These are phyloP conservation scores for Haplosporangium sp. DNA, from an alignment of 371 early-diverging fungal species.

Conservation along the genomic window DNA sequence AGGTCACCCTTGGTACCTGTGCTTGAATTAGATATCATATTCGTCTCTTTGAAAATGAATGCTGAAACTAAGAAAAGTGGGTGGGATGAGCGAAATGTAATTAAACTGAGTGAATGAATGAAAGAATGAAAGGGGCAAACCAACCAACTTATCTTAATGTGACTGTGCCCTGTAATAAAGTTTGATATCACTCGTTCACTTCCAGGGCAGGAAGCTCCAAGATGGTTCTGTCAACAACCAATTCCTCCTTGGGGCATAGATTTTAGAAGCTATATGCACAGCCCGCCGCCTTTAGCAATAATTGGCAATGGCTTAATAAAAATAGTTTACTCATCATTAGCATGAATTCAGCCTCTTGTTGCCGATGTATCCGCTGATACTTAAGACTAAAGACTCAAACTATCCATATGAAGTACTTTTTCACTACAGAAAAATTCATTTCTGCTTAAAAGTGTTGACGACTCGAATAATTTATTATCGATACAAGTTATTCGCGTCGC, in stretches of 20 bases:
- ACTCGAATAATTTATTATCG: not conserved
- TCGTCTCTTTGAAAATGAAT: not conserved
- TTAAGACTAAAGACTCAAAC: constrained; percentile 26
- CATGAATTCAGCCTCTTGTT: constrained; percentile 27
- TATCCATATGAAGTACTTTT: not conserved
- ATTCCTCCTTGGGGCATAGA: too few species aligned
- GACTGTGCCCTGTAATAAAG: not conserved
- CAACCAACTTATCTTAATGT: not conserved
- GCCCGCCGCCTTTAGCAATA: too few species aligned
- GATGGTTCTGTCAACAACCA: too few species aligned
- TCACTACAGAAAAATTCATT: too few species aligned
- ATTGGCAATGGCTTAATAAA: too few species aligned
- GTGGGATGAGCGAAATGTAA: not conserved
- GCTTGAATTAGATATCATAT: constrained; percentile 32
- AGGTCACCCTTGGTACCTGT: not conserved
- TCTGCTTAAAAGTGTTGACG: not conserved
- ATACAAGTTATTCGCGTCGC: not conserved
- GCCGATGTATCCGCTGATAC: constrained; percentile 34
- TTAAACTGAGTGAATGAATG: not conserved
- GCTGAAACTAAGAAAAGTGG: not conserved
- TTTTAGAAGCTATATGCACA: too few species aligned
- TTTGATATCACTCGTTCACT: too few species aligned
- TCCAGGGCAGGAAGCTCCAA: too few species aligned
- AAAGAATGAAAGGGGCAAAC: not conserved
- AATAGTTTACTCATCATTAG: constrained; percentile 27